These are phyloP conservation scores for Pholiota adiposa DNA, from an alignment of 1,284 basidiomycete genomes.

Conservation along the genomic window DNA sequence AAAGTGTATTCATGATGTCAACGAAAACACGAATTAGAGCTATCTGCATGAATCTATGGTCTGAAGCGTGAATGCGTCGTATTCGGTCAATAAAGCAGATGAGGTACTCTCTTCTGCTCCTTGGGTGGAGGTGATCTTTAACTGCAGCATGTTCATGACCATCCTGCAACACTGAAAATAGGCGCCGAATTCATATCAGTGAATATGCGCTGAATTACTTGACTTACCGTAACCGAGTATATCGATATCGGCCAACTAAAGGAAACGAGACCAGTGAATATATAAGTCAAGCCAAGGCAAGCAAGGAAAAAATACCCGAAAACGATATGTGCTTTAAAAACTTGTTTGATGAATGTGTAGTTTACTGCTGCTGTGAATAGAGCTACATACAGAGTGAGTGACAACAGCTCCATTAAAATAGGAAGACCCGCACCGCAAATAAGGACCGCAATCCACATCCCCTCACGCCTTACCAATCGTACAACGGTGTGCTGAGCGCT, in stretches of 20 bases:
- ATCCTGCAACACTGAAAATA: not conserved
- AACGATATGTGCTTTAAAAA: not conserved
- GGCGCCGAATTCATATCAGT: not conserved
- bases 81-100: not conserved
- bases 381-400: not conserved
- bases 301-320: not conserved
- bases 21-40: too few species aligned
- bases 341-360: not conserved
- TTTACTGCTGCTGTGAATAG: not conserved
- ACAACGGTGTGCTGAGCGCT: not conserved
- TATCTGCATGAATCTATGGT: too few species aligned
- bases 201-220: not conserved
- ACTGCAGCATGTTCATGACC: not conserved
- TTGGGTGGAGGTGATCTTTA: not conserved
- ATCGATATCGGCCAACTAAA: not conserved
- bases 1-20: too few species aligned
- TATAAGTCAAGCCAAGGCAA: too few species aligned
- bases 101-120: not conserved
- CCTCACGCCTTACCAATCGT: not conserved
- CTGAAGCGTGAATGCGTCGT: not conserved
- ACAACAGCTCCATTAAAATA: not conserved
- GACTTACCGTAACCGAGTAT: not conserved
- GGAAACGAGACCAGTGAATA: not conserved
- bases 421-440: not conserved
- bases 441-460: not conserved